phyloP scores from a whole-genome alignment of 2,329 filamentous ascomycete species.

The Rhexocercosporidium sp. region DNA sequence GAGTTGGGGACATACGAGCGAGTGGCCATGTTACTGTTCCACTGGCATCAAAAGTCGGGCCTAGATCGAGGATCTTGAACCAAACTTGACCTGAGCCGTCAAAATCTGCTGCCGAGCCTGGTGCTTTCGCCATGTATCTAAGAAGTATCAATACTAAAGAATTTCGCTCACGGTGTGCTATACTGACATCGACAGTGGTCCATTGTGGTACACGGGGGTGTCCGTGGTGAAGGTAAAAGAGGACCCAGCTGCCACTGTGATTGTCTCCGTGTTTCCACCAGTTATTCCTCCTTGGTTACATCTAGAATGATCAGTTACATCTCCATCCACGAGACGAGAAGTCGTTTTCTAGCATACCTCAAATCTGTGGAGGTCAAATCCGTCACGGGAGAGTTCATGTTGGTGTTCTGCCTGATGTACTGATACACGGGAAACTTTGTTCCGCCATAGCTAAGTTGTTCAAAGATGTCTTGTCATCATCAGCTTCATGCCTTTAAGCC shows the following conservation, averaged over 20 bases:
- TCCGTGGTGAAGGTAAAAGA: slow-evolving; percentile 54
- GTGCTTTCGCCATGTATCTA: slow-evolving; percentile 45
- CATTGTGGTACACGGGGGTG: slow-evolving; percentile 43
- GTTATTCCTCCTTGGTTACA: slow-evolving; percentile 49
- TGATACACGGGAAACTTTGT: slow-evolving; percentile 48
- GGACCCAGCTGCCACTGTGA: slow-evolving; percentile 45
- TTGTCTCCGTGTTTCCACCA: slow-evolving; percentile 31
- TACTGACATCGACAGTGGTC: slow-evolving; percentile 40
- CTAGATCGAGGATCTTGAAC: slow-evolving; percentile 46
- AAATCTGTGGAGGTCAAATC: slow-evolving; percentile 34
- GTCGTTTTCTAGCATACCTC: slow-evolving; percentile 14
- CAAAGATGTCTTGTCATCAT: slow-evolving; percentile 35
- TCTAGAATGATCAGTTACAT: slow-evolving; percentile 51
- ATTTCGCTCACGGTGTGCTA: too few relatives aligned
- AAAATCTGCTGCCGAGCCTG: slow-evolving; percentile 41
- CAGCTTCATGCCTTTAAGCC: background rate
- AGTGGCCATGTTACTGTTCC: slow-evolving; percentile 37
- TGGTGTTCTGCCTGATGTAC: slow-evolving; percentile 51
- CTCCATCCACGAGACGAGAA: slow-evolving; percentile 33
- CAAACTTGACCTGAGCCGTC: slow-evolving; percentile 45
- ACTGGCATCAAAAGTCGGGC: slow-evolving; percentile 37
- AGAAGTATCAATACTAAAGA: background rate
- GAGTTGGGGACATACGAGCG: slow-evolving; percentile 26
- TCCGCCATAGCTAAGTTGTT: slow-evolving; percentile 34
- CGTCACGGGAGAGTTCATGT: slow-evolving; percentile 56